A percentile compares a stretch with the other conserved stretches of the same genome.
Conservation (phyloP, 208 protist species). For the Acanthamoeba triangularis region DNA sequence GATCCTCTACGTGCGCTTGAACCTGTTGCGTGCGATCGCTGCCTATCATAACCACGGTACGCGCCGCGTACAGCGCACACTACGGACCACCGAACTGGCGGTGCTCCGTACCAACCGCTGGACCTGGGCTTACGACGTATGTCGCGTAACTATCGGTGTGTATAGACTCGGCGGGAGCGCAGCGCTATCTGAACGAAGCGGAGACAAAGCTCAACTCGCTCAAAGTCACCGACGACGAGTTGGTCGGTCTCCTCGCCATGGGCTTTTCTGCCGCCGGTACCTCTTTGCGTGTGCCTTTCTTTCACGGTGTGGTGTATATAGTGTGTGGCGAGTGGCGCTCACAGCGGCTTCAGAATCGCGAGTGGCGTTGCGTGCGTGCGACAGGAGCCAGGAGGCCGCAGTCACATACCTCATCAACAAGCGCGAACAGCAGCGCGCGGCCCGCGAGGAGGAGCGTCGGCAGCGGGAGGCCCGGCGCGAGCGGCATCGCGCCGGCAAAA, state of each 20-base stretch:
- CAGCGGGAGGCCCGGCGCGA: conserved; percentile 19
- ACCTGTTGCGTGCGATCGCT: conserved; percentile 1
- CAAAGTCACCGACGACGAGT: conserved; percentile 42
- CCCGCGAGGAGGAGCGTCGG: conserved; percentile 14
- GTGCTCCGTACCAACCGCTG: no score
- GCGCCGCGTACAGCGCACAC: neutral
- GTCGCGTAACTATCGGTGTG: no score
- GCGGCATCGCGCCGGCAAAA: conserved; percentile 2
- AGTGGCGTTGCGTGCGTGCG: conserved; percentile 38
- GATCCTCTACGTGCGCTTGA: conserved; percentile 66
- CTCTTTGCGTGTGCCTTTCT: neutral
- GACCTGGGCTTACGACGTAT: no score
- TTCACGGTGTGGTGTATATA: neutral
- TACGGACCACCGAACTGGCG: neutral
- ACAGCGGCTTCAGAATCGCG: conserved; percentile 16
- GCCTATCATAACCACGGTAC: conserved; percentile 48
- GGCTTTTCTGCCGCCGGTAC: conserved; percentile 51
- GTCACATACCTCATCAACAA: conserved; percentile 52
- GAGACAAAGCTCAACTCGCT: conserved; percentile 47
- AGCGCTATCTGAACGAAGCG: neutral
- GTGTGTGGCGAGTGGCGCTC: neutral
- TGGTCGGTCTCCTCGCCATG: conserved; percentile 24
- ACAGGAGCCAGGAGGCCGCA: conserved; percentile 1
- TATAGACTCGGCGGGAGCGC: neutral
- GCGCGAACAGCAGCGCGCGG: conserved; percentile 43